Percentiles rank a stretch among this genome's conserved stretches.
phyloP scores from a whole-genome alignment of 2,329 filamentous ascomycete species.

The Chrysosporium queenslandicum region DNA sequence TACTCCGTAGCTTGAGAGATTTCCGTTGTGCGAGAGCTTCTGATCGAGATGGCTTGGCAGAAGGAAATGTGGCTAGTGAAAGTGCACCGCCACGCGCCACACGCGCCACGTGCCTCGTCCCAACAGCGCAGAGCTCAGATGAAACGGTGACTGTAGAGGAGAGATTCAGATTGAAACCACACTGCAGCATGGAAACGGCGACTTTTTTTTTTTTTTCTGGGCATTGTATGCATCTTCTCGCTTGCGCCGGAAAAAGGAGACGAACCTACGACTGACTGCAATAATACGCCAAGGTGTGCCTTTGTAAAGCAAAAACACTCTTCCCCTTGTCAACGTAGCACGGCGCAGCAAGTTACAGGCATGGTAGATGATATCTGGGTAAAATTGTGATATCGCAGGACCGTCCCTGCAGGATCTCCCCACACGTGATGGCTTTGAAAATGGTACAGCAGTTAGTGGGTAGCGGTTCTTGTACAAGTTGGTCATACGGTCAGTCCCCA shows the following conservation, averaged over 20 bases:
- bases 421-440: too few relatives aligned
- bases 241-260: not conserved
- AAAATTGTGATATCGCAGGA: too few relatives aligned
- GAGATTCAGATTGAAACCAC: constrained; percentile 10
- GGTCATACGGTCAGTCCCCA: too few relatives aligned
- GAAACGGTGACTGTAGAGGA: constrained; percentile 6
- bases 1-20: too few relatives aligned
- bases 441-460: too few relatives aligned
- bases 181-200: not conserved
- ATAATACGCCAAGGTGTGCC: not conserved
- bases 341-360: not conserved
- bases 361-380: not conserved
- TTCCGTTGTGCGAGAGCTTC: too few relatives aligned
- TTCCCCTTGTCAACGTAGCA: constrained; percentile 2
- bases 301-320: not conserved
- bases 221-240: not conserved
- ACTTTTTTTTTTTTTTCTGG: not conserved
- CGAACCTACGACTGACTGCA: not conserved
- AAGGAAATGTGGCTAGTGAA: constrained; percentile 2
- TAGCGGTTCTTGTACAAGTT: too few relatives aligned
- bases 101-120: not conserved
- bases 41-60: not conserved
- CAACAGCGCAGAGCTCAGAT: not conserved
- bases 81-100: constrained; percentile 7
- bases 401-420: too few relatives aligned